phyloP scores from a whole-genome alignment of 2,329 filamentous ascomycete species.

The Trichoderma breve region DNA sequence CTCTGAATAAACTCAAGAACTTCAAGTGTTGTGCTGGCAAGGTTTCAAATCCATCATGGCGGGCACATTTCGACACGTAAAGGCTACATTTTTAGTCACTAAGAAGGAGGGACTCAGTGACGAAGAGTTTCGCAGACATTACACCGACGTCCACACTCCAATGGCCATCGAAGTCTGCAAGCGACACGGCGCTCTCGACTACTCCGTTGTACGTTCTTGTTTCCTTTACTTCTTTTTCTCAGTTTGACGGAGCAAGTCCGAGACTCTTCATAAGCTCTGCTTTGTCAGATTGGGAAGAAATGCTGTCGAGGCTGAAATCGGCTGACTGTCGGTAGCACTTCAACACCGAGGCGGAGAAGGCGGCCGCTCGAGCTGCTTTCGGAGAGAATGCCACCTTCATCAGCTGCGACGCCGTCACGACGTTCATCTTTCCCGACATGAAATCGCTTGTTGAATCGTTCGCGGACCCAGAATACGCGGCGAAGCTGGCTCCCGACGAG shows the following conservation, averaged over 20 bases:
- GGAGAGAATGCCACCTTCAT: neutral
- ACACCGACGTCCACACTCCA: neutral
- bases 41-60: neutral
- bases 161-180: slow-evolving; percentile 2
- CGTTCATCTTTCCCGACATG: neutral
- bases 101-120: slow-evolving; percentile 1
- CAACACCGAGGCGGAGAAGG: neutral
- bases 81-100: neutral
- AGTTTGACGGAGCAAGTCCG: neutral
- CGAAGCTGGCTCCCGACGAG: neutral
- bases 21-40: neutral
- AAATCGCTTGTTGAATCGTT: neutral
- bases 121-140: neutral
- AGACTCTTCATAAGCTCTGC: neutral
- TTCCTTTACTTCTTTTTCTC: neutral
- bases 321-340: neutral
- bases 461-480: neutral
- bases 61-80: neutral
- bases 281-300: neutral
- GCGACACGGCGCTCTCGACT: neutral
- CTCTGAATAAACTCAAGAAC: neutral
- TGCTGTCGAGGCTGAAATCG: neutral
- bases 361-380: neutral
- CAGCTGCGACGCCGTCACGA: neutral
- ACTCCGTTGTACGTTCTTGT: neutral